These are phyloP conservation scores for Nothophaeocryptopus gaeumannii DNA, from an alignment of 2,329 filamentous ascomycete genomes.

Conservation along the genomic window DNA sequence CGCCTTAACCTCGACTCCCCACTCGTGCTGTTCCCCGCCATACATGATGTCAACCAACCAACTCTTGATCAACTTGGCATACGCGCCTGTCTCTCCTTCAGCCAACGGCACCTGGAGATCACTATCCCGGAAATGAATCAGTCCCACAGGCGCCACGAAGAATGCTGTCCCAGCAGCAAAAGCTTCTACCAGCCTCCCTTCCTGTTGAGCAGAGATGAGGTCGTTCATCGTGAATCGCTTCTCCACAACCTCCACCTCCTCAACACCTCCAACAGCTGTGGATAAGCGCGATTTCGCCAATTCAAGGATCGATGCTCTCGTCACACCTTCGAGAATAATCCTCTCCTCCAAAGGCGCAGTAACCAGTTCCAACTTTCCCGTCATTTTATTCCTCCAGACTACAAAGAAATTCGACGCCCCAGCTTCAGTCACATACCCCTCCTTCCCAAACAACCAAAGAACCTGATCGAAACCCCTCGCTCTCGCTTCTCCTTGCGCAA, in stretches of 20 bases:
- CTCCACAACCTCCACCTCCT: conserved; percentile 69
- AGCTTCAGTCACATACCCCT: conserved; percentile 81
- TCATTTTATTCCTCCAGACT: conserved; percentile 62
- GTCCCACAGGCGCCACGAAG: conserved; percentile 47
- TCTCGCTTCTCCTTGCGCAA: conserved; percentile 73
- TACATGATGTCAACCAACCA: conserved; percentile 52
- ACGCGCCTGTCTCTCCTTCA: conserved; percentile 42
- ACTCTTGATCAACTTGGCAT: conserved; percentile 43
- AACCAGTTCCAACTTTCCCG: conserved; percentile 64
- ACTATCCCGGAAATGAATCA: conserved; percentile 46
- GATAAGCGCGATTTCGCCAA: conserved; percentile 63
- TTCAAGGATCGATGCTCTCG: conserved; percentile 75
- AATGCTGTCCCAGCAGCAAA: conserved; percentile 83
- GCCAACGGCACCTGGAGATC: conserved; percentile 44
- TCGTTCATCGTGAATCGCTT: conserved; percentile 78
- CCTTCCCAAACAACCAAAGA: conserved; percentile 82
- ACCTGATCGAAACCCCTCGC: conserved; percentile 79
- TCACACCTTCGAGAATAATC: conserved; percentile 85
- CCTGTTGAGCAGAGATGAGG: conserved; percentile 65
- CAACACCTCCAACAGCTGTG: conserved; percentile 29
- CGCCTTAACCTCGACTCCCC: conserved; percentile 47
- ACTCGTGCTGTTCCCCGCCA: conserved; percentile 46
- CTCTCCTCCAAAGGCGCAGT: conserved; percentile 77
- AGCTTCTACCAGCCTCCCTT: conserved; percentile 76
- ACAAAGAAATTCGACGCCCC: conserved; percentile 92